Conservation (phyloP, 305 asterid genomes). For the Fraxinus sp. region DNA sequence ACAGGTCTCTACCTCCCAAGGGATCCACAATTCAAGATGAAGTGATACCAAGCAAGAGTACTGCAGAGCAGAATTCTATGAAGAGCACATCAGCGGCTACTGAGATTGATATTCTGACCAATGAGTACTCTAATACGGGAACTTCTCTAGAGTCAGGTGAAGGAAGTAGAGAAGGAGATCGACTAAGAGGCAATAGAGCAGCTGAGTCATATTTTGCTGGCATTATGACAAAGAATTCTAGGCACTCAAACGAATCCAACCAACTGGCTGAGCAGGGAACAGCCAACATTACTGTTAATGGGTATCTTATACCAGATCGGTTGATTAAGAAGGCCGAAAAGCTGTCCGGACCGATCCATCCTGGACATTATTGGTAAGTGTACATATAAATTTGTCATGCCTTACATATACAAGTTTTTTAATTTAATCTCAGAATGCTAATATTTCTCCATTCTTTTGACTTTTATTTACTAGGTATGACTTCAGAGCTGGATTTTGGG, state of each 20-base stretch:
- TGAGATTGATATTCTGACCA: constrained; percentile 72
- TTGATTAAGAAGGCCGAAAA: constrained; percentile 66
- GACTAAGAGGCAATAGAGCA: constrained; percentile 30
- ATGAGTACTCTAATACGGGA: constrained; percentile 65
- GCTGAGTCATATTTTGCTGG: constrained; percentile 54
- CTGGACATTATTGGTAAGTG: constrained; percentile 81
- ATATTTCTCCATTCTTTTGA: no score
- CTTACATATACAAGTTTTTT: not conserved
- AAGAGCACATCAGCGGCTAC: constrained; percentile 45
- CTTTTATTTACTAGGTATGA: no score
- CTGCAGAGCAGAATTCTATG: constrained; percentile 33
- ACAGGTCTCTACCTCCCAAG: constrained; percentile 34
- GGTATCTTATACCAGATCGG: constrained; percentile 54
- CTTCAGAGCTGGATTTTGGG: constrained; percentile 92
- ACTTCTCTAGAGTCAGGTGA: constrained; percentile 70
- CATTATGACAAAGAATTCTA: constrained; percentile 45
- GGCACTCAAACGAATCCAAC: constrained; percentile 36
- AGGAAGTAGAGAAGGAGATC: constrained; percentile 47
- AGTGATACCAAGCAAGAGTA: constrained; percentile 29
- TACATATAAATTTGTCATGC: not conserved
- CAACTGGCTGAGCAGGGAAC: no score
- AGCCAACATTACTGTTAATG: constrained; percentile 74
- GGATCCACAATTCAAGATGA: constrained; percentile 47
- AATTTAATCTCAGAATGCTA: constrained; percentile 6
- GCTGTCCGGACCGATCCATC: constrained; percentile 66